A percentile compares a stretch with the other conserved stretches of the same genome.
Evolutionary conservation across 2,329 filamentous ascomycete genomes (phyloP).

Genomic region (Botrytis galanthina): DNA sequence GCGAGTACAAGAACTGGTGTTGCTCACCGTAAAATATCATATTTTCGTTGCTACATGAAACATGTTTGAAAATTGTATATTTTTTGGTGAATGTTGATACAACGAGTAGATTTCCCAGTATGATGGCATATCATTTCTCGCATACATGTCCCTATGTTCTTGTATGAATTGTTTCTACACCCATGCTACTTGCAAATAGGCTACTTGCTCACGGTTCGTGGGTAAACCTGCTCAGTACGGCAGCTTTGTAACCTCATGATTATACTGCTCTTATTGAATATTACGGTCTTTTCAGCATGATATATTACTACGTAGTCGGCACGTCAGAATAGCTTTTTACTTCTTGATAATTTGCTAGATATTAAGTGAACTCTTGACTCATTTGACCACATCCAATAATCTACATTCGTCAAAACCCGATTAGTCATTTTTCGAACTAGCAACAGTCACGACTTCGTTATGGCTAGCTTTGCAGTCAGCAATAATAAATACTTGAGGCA

Average conservation of each 20-base stretch:
- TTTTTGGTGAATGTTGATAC: neutral
- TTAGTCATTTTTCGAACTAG: neutral
- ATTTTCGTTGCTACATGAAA: neutral
- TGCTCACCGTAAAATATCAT: neutral
- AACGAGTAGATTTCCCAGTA: neutral
- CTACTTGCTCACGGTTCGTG: neutral
- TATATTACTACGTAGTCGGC: neutral
- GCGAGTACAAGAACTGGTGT: neutral
- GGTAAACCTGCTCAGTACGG: neutral
- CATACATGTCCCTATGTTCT: neutral
- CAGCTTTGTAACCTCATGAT: neutral
- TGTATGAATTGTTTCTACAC: neutral
- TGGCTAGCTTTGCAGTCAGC: neutral
- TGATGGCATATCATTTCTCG: neutral
- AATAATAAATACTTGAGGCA: neutral
- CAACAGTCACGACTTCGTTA: neutral
- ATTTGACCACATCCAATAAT: neutral
- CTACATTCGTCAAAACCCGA: neutral
- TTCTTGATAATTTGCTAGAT: neutral
- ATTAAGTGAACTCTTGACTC: neutral
- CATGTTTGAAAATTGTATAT: neutral
- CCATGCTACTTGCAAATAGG: neutral
- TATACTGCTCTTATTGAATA: neutral
- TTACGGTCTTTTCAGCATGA: neutral
- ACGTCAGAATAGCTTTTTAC: neutral